Evolutionary conservation across 257 asterid genomes (phyloP).

Genomic region (Solanum rostratum): DNA sequence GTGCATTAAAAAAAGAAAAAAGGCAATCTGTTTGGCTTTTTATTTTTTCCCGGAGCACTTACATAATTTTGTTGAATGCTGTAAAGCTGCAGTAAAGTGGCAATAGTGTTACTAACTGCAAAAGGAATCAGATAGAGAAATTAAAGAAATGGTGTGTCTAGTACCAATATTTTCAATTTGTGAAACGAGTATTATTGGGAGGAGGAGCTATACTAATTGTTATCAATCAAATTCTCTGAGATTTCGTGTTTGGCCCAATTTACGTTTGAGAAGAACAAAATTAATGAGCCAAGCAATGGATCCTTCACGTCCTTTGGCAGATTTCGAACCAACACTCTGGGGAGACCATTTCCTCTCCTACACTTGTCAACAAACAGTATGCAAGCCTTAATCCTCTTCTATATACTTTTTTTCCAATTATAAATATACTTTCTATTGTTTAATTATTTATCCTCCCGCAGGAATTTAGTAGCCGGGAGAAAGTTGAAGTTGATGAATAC

Average conservation of each 20-base stretch:
- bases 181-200: not conserved
- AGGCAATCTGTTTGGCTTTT: not conserved
- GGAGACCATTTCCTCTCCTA: not conserved
- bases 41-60: not conserved
- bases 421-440: not conserved
- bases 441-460: not conserved
- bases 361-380: not conserved
- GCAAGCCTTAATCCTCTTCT: too few relatives aligned
- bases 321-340: not conserved
- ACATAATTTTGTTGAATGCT: too few relatives aligned
- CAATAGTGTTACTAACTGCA: not conserved
- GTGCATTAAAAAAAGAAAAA: too few relatives aligned
- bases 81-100: not conserved
- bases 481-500: not conserved
- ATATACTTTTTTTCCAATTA: not conserved
- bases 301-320: not conserved
- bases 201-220: not conserved
- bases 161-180: not conserved
- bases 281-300: not conserved
- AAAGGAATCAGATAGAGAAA: not conserved
- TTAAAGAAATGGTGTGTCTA: not conserved
- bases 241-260: not conserved
- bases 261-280: not conserved
- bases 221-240: not conserved
- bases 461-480: not conserved